phyloP scores from a whole-genome alignment of 371 early-diverging fungal species.

The Apophysomyces sp. region DNA sequence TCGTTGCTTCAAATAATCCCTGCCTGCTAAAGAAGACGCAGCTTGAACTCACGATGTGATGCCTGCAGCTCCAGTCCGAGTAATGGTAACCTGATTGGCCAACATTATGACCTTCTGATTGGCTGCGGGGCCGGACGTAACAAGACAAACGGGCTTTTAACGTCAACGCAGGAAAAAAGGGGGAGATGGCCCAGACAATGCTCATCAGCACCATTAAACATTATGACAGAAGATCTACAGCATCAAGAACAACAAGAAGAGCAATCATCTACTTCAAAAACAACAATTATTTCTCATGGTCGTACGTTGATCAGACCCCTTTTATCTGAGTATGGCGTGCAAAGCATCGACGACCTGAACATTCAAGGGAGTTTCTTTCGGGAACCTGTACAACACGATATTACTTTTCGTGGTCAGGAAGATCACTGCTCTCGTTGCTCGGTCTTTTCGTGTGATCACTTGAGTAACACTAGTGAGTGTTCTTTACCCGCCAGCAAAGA shows the following conservation, averaged over 20 bases:
- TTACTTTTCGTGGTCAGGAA: neutral
- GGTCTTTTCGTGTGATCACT: neutral
- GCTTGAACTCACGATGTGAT: too few species aligned
- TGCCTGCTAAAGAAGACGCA: too few species aligned
- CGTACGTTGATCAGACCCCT: neutral
- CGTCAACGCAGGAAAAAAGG: too few species aligned
- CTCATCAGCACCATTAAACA: too few species aligned
- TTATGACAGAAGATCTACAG: neutral
- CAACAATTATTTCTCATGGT: neutral
- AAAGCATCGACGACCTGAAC: slow-evolving; percentile 5
- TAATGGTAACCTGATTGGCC: too few species aligned
- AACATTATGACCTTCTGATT: too few species aligned
- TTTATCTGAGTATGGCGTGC: slow-evolving; percentile 3
- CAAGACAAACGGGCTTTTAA: too few species aligned
- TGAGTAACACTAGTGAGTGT: neutral
- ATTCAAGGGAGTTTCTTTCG: neutral
- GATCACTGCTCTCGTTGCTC: neutral
- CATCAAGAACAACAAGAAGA: neutral
- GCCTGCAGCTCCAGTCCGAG: too few species aligned
- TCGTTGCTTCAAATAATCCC: too few species aligned
- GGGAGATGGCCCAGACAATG: too few species aligned
- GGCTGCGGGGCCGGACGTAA: too few species aligned
- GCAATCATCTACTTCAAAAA: neutral
- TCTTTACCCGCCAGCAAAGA: neutral
- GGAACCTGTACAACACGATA: neutral